These are phyloP conservation scores for Laguncularia racemosa DNA, from an alignment of 345 rosid genomes.

Conservation along the genomic window DNA sequence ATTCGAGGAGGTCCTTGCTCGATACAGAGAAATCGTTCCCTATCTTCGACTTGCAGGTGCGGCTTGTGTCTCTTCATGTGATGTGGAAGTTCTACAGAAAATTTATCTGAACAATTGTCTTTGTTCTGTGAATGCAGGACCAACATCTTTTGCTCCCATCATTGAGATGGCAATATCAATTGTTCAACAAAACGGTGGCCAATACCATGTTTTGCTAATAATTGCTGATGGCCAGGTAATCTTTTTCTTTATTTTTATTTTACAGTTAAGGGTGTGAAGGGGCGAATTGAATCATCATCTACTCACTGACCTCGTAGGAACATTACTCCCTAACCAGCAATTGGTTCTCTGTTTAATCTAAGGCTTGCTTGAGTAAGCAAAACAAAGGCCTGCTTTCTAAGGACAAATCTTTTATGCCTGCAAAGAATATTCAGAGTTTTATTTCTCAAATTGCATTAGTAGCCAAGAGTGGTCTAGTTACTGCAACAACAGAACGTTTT, in stretches of 20 bases:
- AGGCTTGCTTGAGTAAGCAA: too few species aligned
- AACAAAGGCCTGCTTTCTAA: too few species aligned
- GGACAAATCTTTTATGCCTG: too few species aligned
- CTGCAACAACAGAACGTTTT: too few species aligned
- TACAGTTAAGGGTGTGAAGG: background rate
- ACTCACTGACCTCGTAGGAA: too few species aligned
- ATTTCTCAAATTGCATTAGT: too few species aligned
- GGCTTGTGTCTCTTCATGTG: too few species aligned
- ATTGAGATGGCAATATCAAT: conserved; percentile 78
- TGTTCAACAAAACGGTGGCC: conserved; percentile 86
- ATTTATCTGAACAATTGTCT: background rate
- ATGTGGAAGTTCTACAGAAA: conserved; percentile 2
- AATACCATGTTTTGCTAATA: conserved; percentile 83
- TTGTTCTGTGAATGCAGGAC: conserved; percentile 40
- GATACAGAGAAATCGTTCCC: conserved; percentile 29
- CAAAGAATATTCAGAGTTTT: too few species aligned
- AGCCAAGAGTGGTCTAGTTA: too few species aligned
- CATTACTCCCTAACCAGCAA: too few species aligned
- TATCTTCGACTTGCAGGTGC: conserved; percentile 28
- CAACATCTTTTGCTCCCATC: conserved; percentile 87
- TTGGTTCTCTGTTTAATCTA: too few species aligned
- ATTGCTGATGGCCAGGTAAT: conserved; percentile 94
- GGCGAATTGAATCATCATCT: background rate
- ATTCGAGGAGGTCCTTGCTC: conserved; percentile 28
- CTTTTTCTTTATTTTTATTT: background rate